phyloP scores from a whole-genome alignment of 2,329 filamentous ascomycete species.

The Apiospora marii region DNA sequence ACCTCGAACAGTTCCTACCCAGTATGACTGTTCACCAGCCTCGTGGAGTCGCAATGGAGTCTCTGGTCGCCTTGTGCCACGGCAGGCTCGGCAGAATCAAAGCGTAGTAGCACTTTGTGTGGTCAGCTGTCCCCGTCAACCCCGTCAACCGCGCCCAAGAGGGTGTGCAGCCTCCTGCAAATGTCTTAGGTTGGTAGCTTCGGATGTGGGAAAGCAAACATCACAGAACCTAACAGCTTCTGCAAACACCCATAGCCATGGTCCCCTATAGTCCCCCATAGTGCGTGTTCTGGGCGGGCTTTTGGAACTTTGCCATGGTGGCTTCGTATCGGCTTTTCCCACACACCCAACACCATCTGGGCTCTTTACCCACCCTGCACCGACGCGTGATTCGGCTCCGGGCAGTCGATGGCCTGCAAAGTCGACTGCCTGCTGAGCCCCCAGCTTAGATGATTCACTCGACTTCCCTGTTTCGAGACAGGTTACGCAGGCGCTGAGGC shows the following conservation, averaged over 20 bases:
- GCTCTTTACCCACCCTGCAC: slow-evolving; percentile 7
- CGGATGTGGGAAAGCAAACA: slow-evolving; percentile 17
- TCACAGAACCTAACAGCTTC: not conserved
- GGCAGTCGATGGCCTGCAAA: not conserved
- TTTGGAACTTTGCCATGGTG: slow-evolving; percentile 14
- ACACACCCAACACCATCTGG: slow-evolving; percentile 2
- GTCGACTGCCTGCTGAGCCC: slow-evolving; percentile 20
- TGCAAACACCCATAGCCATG: not conserved
- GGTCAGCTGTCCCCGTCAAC: slow-evolving; percentile 21
- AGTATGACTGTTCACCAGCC: slow-evolving; percentile 24
- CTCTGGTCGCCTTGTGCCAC: slow-evolving; percentile 14
- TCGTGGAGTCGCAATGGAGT: slow-evolving; percentile 24
- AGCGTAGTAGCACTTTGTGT: slow-evolving; percentile 17
- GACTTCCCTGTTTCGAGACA: slow-evolving; percentile 30
- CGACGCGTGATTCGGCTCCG: slow-evolving; percentile 23
- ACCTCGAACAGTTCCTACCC: slow-evolving; percentile 12
- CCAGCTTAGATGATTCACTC: slow-evolving; percentile 32
- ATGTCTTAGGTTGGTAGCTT: slow-evolving; percentile 21
- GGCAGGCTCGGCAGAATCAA: slow-evolving; percentile 21
- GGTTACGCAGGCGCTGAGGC: slow-evolving; percentile 26
- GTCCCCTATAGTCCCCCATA: not conserved
- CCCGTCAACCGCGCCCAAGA: slow-evolving; percentile 10
- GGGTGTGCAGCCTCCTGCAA: slow-evolving; percentile 19
- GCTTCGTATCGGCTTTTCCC: slow-evolving; percentile 17
- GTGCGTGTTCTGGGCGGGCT: not conserved